These are phyloP conservation scores for Chytridiales sp. DNA, from an alignment of 371 early-diverging fungal genomes.

Conservation along the genomic window DNA sequence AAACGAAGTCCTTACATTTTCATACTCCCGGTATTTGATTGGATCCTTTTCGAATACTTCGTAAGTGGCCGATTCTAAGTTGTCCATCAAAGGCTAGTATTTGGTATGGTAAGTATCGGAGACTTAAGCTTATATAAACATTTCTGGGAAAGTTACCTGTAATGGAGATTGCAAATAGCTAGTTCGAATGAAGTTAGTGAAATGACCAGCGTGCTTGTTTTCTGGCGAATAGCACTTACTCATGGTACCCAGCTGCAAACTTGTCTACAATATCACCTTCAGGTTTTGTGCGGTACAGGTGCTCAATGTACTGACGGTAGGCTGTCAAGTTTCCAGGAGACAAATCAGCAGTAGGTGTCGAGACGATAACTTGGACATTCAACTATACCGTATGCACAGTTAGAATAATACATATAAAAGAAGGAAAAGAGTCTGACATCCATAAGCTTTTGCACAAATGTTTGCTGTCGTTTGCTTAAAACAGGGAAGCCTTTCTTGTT, in stretches of 20 bases:
- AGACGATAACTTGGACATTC: constrained; percentile 56
- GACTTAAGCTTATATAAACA: neutral
- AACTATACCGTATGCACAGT: constrained; percentile 9
- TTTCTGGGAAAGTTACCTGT: constrained; percentile 47
- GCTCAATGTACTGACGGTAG: constrained; percentile 65
- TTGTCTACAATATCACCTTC: constrained; percentile 62
- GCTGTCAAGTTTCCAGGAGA: constrained; percentile 42
- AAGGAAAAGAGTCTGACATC: constrained; percentile 13
- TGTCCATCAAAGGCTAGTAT: constrained; percentile 85
- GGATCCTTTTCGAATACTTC: constrained; percentile 92
- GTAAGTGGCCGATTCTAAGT: constrained; percentile 88
- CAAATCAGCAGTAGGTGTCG: constrained; percentile 41
- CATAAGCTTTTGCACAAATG: constrained; percentile 62
- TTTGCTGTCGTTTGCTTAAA: constrained; percentile 74
- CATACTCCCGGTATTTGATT: constrained; percentile 88
- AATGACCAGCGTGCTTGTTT: neutral
- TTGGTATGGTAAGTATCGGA: no score
- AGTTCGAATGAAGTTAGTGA: neutral
- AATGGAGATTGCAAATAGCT: constrained; percentile 79
- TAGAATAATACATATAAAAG: neutral
- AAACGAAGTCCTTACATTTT: constrained; percentile 49
- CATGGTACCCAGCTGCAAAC: constrained; percentile 80
- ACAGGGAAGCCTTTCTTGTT: constrained; percentile 88
- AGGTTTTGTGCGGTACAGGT: constrained; percentile 65
- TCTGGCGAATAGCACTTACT: constrained; percentile 43